Conservation (phyloP, 306 rosid genomes). For the Pyrus communis region DNA sequence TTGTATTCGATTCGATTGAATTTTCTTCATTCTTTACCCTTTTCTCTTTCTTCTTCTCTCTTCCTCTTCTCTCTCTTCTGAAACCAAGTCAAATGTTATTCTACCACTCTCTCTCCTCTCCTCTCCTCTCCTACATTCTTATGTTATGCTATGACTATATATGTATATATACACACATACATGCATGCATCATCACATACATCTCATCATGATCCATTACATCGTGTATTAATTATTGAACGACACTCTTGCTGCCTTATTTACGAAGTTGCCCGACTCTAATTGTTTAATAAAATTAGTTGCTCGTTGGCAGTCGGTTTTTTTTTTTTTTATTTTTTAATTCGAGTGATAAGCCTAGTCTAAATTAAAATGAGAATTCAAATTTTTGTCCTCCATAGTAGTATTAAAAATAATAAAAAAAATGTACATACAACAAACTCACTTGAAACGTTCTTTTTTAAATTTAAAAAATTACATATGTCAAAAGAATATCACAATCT, state of each 20-base stretch:
- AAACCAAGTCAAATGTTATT: conserved; percentile 69
- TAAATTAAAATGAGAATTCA: no score
- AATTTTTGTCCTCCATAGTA: no score
- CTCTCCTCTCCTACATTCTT: background rate
- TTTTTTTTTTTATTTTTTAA: no score
- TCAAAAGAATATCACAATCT: no score
- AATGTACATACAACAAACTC: no score
- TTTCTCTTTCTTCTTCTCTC: conserved; percentile 15
- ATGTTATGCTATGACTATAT: background rate
- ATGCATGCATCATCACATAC: background rate
- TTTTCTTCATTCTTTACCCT: conserved; percentile 49
- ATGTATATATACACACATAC: background rate
- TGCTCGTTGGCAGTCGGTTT: no score
- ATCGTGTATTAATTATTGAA: background rate
- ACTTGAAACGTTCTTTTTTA: no score
- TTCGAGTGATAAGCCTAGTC: no score
- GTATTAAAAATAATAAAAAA: no score
- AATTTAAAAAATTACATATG: no score
- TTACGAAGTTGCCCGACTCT: background rate
- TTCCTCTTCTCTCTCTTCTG: conserved; percentile 11
- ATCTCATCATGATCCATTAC: background rate
- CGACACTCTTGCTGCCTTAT: background rate
- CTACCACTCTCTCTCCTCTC: conserved; percentile 1
- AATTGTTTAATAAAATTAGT: background rate
- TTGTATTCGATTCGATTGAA: conserved; percentile 80